A percentile compares a stretch with the other conserved stretches of the same genome.
These are phyloP conservation scores for Metschnikowia reukaufii DNA, from an alignment of 805 yeast genomes.

Conservation along the genomic window DNA sequence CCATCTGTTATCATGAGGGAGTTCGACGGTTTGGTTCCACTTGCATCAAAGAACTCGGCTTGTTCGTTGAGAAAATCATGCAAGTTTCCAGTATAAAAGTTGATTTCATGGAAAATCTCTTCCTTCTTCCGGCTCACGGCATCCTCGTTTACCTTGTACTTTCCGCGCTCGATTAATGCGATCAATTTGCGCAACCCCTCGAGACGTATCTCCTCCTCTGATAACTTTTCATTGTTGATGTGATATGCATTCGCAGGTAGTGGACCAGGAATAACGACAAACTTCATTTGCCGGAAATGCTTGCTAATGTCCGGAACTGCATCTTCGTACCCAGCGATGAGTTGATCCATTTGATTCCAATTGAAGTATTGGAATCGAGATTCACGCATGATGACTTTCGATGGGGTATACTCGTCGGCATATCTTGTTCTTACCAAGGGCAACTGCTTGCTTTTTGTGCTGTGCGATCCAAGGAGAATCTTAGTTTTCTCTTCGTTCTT, in stretches of 20 bases:
- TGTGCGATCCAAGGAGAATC: constrained; percentile 18
- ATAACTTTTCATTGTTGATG: constrained; percentile 58
- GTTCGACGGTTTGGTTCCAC: constrained; percentile 33
- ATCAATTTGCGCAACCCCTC: constrained; percentile 81
- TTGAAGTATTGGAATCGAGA: constrained; percentile 58
- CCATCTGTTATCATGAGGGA: constrained; percentile 34
- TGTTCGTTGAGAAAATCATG: constrained; percentile 58
- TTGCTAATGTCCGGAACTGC: constrained; percentile 54
- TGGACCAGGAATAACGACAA: constrained; percentile 81
- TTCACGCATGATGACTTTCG: constrained; percentile 56
- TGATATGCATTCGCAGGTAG: constrained; percentile 55
- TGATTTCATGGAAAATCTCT: constrained; percentile 69
- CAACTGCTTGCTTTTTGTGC: constrained; percentile 8
- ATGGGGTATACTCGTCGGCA: constrained; percentile 60
- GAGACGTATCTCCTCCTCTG: constrained; percentile 84
- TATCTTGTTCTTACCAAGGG: constrained; percentile 73
- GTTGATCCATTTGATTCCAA: constrained; percentile 92
- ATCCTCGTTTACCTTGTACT: constrained; percentile 32
- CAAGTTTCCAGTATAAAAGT: constrained; percentile 84
- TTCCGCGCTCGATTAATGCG: constrained; percentile 58
- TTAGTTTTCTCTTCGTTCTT: constrained; percentile 6
- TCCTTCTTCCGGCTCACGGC: constrained; percentile 31
- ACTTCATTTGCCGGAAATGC: constrained; percentile 66
- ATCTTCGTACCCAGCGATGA: constrained; percentile 88
- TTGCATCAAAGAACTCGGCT: constrained; percentile 42